Conservation (phyloP, 2,329 filamentous ascomycete genomes). For the Verticillium klebahnii region DNA sequence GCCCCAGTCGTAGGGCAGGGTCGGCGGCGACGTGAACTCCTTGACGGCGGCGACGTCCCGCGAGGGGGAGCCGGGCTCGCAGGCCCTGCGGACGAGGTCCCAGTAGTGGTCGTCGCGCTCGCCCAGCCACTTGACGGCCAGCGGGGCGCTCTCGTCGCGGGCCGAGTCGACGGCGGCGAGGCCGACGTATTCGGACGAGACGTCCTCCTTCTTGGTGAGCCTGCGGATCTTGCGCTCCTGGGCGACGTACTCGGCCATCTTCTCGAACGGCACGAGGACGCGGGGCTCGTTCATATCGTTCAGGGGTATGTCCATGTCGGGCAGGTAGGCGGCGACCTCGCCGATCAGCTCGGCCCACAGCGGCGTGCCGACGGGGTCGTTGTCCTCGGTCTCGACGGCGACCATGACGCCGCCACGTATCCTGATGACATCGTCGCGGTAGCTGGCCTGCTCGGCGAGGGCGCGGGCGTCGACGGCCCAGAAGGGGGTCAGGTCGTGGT, state of each 20-base stretch:
- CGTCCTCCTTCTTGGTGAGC: conserved; percentile 35
- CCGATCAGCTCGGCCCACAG: conserved; percentile 44
- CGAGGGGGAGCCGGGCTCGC: conserved; percentile 49
- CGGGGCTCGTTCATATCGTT: conserved; percentile 61
- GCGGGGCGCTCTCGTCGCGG: conserved; percentile 28
- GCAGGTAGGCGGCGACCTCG: conserved; percentile 48
- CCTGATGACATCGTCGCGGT: conserved; percentile 40
- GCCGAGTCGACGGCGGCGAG: conserved; percentile 18
- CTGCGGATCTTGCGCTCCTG: conserved; percentile 39
- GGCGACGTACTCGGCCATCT: conserved; percentile 45
- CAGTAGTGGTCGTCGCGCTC: conserved; percentile 47
- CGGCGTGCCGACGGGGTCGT: conserved; percentile 39
- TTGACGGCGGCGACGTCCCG: conserved; percentile 27
- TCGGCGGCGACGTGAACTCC: conserved; percentile 24
- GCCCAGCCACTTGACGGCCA: conserved; percentile 43
- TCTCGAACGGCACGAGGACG: conserved; percentile 55
- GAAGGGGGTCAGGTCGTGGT: conserved; percentile 57
- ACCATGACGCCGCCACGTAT: conserved; percentile 40
- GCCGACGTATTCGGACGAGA: conserved; percentile 38
- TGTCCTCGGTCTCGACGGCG: conserved; percentile 31
- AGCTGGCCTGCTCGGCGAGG: conserved; percentile 40
- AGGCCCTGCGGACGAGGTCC: conserved; percentile 52
- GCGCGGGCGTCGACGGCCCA: conserved; percentile 47
- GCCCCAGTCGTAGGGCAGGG: conserved; percentile 27
- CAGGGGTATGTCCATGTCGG: conserved; percentile 64